phyloP scores from a whole-genome alignment of 2,329 filamentous ascomycete species.

The Scytalidium sp. region DNA sequence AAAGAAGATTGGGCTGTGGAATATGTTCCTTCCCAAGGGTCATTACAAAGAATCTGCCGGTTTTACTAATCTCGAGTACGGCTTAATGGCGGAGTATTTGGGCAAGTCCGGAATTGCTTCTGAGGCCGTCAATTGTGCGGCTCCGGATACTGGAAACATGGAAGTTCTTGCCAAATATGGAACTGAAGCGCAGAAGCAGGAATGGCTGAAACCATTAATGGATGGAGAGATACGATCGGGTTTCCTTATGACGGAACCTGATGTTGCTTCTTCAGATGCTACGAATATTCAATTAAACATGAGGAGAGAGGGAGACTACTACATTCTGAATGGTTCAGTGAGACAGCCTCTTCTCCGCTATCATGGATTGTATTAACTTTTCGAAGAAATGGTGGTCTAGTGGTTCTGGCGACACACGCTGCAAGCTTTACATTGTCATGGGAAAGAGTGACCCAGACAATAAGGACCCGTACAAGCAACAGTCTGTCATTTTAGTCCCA shows the following conservation, averaged over 20 bases:
- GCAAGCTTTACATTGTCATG: conserved; percentile 94
- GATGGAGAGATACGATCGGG: conserved; percentile 84
- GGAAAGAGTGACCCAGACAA: conserved; percentile 82
- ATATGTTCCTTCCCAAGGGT: conserved; percentile 93
- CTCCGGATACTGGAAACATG: conserved; percentile 94
- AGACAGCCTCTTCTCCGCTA: conserved; percentile 21
- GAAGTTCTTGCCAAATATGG: conserved; percentile 92
- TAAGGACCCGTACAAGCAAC: conserved; percentile 78
- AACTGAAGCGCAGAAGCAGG: conserved; percentile 76
- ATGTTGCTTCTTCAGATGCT: conserved; percentile 85
- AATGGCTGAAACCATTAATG: conserved; percentile 80
- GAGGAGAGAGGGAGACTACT: conserved; percentile 77
- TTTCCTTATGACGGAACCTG: conserved; percentile 92
- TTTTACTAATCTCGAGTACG: conserved; percentile 94
- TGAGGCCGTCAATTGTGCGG: conserved; percentile 86
- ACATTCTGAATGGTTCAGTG: conserved; percentile 84
- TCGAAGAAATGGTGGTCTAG: conserved; percentile 97
- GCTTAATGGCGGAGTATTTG: conserved; percentile 93
- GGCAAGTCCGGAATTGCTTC: conserved; percentile 82
- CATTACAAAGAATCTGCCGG: conserved; percentile 96
- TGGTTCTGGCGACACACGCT: conserved; percentile 88
- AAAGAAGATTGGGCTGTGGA: conserved; percentile 84
- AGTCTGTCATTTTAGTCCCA: conserved; percentile 90
- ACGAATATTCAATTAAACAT: conserved; percentile 90
- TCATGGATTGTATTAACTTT: conserved; percentile 12